Base-by-base conservation (phyloP, 2,329 filamentous ascomycete species). In the Epicoccum sorghinum region DNA sequence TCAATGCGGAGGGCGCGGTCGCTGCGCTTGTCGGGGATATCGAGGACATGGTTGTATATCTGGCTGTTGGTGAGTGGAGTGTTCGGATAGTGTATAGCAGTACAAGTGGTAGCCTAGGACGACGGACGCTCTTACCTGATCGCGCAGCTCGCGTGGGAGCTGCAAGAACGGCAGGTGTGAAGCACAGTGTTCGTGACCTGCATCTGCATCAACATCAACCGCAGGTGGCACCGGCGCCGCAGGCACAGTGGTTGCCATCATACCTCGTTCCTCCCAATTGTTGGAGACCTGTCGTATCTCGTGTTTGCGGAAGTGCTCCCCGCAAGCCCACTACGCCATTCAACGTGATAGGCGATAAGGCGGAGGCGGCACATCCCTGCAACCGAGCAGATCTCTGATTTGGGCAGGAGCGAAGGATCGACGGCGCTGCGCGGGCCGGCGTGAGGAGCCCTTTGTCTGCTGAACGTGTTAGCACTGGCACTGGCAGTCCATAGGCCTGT, bases 141-240 rank as follows among this genome's bases (percentile, higher is more conserved):
- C 70, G n/a, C 73, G 69, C 23, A 76, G 64, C 56, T 76, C 73
- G 38, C 70, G 64, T 10, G 73, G 73, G 10, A 76, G 62, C 7
- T 52, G 43, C 10, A 75, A 59, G 44, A 76, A 72, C 14, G 55
- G 52, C 14, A 22, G 41, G 22, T 32, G 44, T 29, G 47, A 24
- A 32, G 41, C 36, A 27, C 37, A 44, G 27, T 52, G 24, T 37
- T 55, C 40, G 12, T 18, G 35, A 30, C 47, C 48, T 45, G 55
- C 40, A 40, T 35, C 27, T 45, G 55, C 40, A 40, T 35, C 27
- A 40, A 29, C 47, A 45, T 56, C 53, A 52, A 52, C 24, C 35
- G 45, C 47, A 52, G 48, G 43, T 52, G 53, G 43, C 33, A 50
- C 42, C 23, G 14, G 42, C 18, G 39, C 48, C 44, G 39, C 38